Conservation (phyloP, 2,329 filamentous ascomycete genomes). For the Pezicula carpinea region DNA sequence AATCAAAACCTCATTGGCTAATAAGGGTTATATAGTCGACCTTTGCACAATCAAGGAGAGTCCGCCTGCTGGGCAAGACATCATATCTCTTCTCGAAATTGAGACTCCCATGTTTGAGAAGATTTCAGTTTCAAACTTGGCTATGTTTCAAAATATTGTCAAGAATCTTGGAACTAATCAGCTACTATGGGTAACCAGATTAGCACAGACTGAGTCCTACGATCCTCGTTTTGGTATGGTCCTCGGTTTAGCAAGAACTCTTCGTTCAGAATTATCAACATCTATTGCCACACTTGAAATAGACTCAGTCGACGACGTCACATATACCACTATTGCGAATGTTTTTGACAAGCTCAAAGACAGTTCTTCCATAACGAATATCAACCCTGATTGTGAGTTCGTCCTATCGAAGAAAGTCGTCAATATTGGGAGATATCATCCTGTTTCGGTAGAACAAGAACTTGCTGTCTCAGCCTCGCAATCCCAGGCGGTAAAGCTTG, state of each 20-base stretch:
- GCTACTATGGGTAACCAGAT: constrained; percentile 14
- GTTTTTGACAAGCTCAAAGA: constrained; percentile 10
- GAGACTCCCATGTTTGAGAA: constrained; percentile 22
- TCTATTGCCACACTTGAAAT: constrained; percentile 21
- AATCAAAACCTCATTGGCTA: not conserved
- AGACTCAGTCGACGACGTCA: constrained; percentile 8
- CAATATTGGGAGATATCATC: constrained; percentile 22
- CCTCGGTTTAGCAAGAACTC: constrained; percentile 17
- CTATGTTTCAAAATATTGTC: constrained; percentile 11
- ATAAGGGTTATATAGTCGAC: constrained; percentile 8
- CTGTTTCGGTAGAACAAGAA: constrained; percentile 12
- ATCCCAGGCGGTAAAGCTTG: constrained; percentile 4
- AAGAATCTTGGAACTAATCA: constrained; percentile 7
- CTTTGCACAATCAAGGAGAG: constrained; percentile 6
- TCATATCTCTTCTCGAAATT: constrained; percentile 13
- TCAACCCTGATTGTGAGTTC: constrained; percentile 27
- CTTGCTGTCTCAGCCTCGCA: constrained; percentile 3
- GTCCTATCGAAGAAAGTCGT: constrained; percentile 17
- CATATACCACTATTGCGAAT: constrained; percentile 1
- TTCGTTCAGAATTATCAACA: constrained; percentile 18
- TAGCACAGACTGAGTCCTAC: constrained; percentile 14
- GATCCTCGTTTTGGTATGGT: constrained; percentile 19
- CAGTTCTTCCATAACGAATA: not conserved
- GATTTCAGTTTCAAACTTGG: constrained; percentile 12
- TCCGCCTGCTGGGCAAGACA: constrained; percentile 8